Conservation (phyloP, 192 early-diverging fungal genomes). For the Linnemannia hyalina region DNA sequence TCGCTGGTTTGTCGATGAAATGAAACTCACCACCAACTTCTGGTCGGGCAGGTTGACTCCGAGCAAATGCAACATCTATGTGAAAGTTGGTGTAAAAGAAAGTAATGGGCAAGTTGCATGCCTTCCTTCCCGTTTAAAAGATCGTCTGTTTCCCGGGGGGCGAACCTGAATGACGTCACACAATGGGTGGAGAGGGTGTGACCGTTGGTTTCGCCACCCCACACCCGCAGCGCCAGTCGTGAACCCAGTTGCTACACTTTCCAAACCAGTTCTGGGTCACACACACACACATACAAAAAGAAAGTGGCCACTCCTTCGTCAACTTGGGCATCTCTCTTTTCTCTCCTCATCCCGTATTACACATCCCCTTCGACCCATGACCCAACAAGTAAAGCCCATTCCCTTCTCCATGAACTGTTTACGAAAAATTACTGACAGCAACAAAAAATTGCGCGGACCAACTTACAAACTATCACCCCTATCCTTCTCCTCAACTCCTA, state of each 20-base stretch:
- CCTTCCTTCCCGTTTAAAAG: neutral
- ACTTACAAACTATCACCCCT: neutral
- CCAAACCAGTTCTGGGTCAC: neutral
- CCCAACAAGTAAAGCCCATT: neutral
- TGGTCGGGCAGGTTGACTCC: constrained; percentile 96
- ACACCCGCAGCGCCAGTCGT: neutral
- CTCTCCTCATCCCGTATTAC: neutral
- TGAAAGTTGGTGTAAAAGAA: neutral
- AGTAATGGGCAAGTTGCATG: neutral
- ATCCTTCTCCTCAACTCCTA: neutral
- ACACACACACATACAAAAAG: neutral
- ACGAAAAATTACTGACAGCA: neutral
- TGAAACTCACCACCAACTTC: constrained; percentile 74
- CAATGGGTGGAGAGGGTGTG: neutral
- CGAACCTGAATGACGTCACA: neutral
- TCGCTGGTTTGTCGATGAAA: neutral
- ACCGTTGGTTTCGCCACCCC: neutral
- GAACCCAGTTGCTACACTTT: neutral
- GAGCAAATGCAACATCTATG: constrained; percentile 87
- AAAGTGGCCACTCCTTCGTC: neutral
- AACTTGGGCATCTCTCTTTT: neutral
- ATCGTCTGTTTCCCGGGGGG: neutral
- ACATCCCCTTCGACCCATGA: neutral
- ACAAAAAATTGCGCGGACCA: neutral
- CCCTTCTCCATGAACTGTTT: neutral